phyloP scores from a whole-genome alignment of 1,284 basidiomycete species.

The Wolfiporia cocos region DNA sequence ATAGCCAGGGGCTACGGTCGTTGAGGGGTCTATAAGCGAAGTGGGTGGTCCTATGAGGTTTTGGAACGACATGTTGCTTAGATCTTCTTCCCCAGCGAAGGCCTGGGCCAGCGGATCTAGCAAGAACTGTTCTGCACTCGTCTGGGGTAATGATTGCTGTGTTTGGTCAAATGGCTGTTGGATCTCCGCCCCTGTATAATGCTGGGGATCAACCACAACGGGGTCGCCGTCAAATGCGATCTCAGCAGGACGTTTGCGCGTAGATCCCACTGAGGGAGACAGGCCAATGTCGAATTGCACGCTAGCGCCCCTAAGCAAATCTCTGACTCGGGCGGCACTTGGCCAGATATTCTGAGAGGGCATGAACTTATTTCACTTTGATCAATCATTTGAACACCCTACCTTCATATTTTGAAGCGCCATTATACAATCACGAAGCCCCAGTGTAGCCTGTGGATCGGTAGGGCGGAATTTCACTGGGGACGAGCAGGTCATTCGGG shows the following conservation, averaged over 20 bases:
- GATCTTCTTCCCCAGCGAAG: too few relatives aligned
- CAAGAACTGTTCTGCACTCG: too few relatives aligned
- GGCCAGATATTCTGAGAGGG: constrained; percentile 53
- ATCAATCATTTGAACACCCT: background rate
- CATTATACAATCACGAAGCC: constrained; percentile 61
- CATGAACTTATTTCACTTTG: constrained; percentile 14
- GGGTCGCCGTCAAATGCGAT: background rate
- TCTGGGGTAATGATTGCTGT: too few relatives aligned
- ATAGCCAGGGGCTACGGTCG: constrained; percentile 1
- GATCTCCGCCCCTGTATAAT: too few relatives aligned
- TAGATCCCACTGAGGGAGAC: background rate
- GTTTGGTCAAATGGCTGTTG: too few relatives aligned
- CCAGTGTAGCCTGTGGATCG: constrained; percentile 59
- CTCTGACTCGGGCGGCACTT: constrained; percentile 62
- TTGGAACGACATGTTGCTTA: too few relatives aligned
- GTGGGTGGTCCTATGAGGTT: constrained; percentile 1
- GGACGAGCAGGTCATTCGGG: constrained; percentile 2
- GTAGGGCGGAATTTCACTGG: constrained; percentile 64
- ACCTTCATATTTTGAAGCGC: constrained; percentile 72
- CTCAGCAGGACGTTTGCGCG: constrained; percentile 7
- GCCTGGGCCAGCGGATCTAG: too few relatives aligned
- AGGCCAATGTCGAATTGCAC: constrained; percentile 41
- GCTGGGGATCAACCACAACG: too few relatives aligned
- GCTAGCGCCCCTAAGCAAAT: constrained; percentile 66
- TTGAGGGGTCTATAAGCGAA: background rate